Evolutionary conservation across 2,329 filamentous ascomycete species (phyloP).

Genomic region (Ophiostoma triangulosporum): DNA sequence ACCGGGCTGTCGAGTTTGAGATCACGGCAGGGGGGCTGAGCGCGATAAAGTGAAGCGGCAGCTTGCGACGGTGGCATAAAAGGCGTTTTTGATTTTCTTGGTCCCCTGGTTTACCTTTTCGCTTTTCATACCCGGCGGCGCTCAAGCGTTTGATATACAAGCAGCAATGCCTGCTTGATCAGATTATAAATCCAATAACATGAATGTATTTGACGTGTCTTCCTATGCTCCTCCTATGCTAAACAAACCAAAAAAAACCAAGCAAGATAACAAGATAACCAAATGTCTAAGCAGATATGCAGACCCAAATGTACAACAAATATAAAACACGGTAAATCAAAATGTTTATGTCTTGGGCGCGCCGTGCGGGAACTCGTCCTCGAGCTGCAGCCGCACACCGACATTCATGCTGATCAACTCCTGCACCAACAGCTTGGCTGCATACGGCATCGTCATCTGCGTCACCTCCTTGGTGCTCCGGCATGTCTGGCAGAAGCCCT

Average conservation of each 20-base stretch:
- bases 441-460: slow-evolving; percentile 94
- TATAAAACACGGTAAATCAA: background rate
- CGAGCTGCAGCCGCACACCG: slow-evolving; percentile 77
- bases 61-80: background rate
- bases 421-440: slow-evolving; percentile 89
- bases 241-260: background rate
- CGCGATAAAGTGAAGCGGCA: background rate
- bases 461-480: slow-evolving; percentile 72
- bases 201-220: no score
- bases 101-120: background rate
- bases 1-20: slow-evolving; percentile 55
- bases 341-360: slow-evolving; percentile 4
- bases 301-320: background rate
- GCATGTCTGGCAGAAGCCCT: slow-evolving; percentile 89
- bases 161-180: background rate
- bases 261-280: background rate
- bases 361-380: slow-evolving; percentile 79
- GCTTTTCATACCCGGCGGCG: background rate
- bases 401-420: slow-evolving; percentile 98
- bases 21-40: slow-evolving; percentile 54
- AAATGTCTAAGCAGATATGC: background rate
- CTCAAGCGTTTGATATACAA: background rate
- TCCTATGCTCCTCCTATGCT: slow-evolving; percentile 2
- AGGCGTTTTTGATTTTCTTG: background rate
- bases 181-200: background rate